phyloP scores from a whole-genome alignment of 73 alveolate species.

The Uronychia binucleata region DNA sequence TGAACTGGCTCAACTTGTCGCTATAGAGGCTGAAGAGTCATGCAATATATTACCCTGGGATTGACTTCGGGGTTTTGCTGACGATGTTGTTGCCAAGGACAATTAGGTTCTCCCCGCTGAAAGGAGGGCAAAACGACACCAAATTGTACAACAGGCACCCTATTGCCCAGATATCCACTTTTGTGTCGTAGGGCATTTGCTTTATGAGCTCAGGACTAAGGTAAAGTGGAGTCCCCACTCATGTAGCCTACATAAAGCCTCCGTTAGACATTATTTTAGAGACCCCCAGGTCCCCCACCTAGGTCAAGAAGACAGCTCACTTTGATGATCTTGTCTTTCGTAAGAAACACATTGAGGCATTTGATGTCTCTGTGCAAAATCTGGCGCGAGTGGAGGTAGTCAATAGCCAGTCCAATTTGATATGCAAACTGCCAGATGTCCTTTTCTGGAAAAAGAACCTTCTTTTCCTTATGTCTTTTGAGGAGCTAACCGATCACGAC shows the following conservation, averaged over 20 bases:
- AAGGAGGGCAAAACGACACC: constrained; percentile 96
- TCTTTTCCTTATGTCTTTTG: constrained; percentile 62
- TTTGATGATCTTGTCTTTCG: constrained; percentile 81
- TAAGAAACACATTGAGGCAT: constrained; percentile 88
- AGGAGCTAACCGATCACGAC: constrained; percentile 5
- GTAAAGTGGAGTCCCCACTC: constrained; percentile 99
- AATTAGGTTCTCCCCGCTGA: constrained; percentile 94
- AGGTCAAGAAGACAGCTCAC: constrained; percentile 62
- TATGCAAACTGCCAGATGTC: constrained; percentile 91
- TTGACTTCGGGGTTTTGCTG: constrained; percentile 1
- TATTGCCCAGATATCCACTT: constrained; percentile 97
- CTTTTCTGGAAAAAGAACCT: constrained; percentile 79
- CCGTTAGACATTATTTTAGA: constrained; percentile 1
- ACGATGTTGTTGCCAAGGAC: constrained; percentile 90
- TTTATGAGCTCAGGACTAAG: constrained; percentile 95
- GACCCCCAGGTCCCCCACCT: constrained; percentile 24
- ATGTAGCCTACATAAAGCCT: not conserved
- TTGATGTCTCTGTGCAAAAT: constrained; percentile 97
- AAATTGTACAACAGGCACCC: constrained; percentile 95
- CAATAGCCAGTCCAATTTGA: constrained; percentile 88
- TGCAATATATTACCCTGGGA: not conserved
- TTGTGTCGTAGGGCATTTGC: constrained; percentile 91
- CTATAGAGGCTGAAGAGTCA: not conserved
- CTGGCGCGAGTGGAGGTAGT: constrained; percentile 88
- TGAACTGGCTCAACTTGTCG: not conserved